phyloP scores from a whole-genome alignment of 371 early-diverging fungal genomes.

The Mortierella sp. region DNA sequence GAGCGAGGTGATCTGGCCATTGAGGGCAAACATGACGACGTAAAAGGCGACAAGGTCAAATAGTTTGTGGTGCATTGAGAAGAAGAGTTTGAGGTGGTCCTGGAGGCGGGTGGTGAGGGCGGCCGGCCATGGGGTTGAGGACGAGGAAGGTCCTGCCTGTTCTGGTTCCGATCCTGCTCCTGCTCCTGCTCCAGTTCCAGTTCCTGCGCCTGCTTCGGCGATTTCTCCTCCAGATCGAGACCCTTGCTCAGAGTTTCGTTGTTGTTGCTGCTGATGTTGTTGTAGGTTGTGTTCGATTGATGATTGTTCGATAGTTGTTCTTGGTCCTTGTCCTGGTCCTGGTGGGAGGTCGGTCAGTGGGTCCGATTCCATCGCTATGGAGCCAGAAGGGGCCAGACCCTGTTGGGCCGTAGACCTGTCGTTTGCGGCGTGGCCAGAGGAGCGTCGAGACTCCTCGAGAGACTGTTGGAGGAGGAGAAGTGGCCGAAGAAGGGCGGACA shows the following conservation, averaged over 20 bases:
- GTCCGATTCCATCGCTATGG: conserved; percentile 10
- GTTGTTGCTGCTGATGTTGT: conserved; percentile 5
- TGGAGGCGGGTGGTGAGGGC: conserved; percentile 36
- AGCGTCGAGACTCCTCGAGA: conserved; percentile 7
- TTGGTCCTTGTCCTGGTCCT: conserved; percentile 8
- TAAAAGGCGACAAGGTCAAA: conserved; percentile 57
- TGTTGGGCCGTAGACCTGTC: conserved; percentile 13
- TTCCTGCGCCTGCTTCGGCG: background rate
- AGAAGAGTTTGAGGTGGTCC: conserved; percentile 53
- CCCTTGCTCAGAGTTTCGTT: background rate
- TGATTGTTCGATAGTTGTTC: background rate
- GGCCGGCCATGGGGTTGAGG: background rate
- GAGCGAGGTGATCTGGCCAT: conserved; percentile 57
- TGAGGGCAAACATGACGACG: conserved; percentile 59
- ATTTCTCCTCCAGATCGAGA: background rate
- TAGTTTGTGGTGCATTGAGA: conserved; percentile 57
- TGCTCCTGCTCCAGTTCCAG: background rate
- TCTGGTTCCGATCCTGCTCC: background rate
- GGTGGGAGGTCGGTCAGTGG: conserved; percentile 5
- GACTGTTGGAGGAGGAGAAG: background rate
- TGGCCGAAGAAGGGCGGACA: background rate
- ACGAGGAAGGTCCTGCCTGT: background rate
- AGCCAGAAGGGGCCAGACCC: conserved; percentile 12
- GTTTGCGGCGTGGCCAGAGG: conserved; percentile 5
- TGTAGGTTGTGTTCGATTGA: background rate